Conservation (phyloP, 179 eudicot genomes). For the Carnegiea gigantea region DNA sequence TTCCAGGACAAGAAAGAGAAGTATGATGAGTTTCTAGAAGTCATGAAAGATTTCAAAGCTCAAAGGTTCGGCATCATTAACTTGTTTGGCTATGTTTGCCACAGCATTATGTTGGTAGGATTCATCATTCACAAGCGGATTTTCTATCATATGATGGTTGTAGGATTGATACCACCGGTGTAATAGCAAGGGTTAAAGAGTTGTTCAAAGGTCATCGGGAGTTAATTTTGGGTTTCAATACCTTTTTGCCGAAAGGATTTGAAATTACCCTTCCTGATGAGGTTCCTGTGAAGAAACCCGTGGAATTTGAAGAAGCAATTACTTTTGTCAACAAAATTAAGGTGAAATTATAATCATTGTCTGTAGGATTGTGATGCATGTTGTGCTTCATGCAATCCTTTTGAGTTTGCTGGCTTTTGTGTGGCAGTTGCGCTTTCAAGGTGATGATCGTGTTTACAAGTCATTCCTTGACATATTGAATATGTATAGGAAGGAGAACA, state of each 20-base stretch:
- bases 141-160: conserved; percentile 21
- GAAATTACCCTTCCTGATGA: conserved; percentile 76
- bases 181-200: conserved; percentile 82
- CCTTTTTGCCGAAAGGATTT: conserved; percentile 92
- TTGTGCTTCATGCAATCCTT: conserved; percentile 7
- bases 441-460: conserved; percentile 82
- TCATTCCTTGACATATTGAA: conserved; percentile 94
- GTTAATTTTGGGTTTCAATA: conserved; percentile 84
- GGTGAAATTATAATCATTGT: conserved; percentile 38
- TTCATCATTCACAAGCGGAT: conserved; percentile 12
- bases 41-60: conserved; percentile 95
- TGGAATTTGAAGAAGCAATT: conserved; percentile 91
- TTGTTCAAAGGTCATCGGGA: conserved; percentile 85
- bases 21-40: conserved; percentile 87
- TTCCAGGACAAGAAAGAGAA: conserved; percentile 76
- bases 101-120: conserved; percentile 6
- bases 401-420: conserved; percentile 11
- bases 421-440: conserved; percentile 76
- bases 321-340: conserved; percentile 89
- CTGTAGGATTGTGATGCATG: not conserved
- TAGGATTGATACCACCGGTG: conserved; percentile 87
- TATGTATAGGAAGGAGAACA: conserved; percentile 79
- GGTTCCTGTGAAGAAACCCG: conserved; percentile 62
- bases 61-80: conserved; percentile 53
- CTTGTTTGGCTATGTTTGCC: not conserved